These are phyloP conservation scores for Leishmania gerbilli DNA, from an alignment of 208 protist species.

Conservation along the genomic window DNA sequence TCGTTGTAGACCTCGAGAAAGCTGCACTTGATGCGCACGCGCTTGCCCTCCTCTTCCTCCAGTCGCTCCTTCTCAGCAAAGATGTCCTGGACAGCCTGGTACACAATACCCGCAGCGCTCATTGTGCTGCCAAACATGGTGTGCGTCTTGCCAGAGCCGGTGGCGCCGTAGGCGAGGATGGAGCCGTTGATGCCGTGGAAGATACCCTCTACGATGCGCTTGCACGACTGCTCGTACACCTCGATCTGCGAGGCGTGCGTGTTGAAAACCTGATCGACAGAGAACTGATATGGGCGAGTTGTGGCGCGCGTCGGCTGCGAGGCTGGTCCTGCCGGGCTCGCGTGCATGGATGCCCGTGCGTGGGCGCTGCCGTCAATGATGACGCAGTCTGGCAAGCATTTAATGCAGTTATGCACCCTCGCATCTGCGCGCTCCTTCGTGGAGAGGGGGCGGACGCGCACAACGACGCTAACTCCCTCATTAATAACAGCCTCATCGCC, in stretches of 20 bases:
- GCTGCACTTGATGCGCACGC: slow-evolving; percentile 59
- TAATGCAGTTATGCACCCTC: slow-evolving; percentile 55
- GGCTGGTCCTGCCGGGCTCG: not conserved
- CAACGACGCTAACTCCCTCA: slow-evolving; percentile 59
- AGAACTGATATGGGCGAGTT: slow-evolving; percentile 62
- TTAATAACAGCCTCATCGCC: not conserved
- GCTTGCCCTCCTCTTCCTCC: slow-evolving; percentile 55
- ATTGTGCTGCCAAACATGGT: slow-evolving; percentile 90
- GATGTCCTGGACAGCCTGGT: slow-evolving; percentile 81
- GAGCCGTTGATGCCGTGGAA: slow-evolving; percentile 87
- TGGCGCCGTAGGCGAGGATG: slow-evolving; percentile 89
- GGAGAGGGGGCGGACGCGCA: slow-evolving; percentile 74
- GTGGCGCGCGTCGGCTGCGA: slow-evolving; percentile 17
- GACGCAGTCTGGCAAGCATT: slow-evolving; percentile 66
- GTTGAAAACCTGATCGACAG: slow-evolving; percentile 71
- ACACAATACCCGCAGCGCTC: slow-evolving; percentile 78
- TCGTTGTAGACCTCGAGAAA: slow-evolving; percentile 93
- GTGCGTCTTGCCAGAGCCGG: slow-evolving; percentile 89
- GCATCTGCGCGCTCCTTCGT: slow-evolving; percentile 70
- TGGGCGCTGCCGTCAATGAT: slow-evolving; percentile 45
- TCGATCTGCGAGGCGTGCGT: slow-evolving; percentile 70
- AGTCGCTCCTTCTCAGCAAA: slow-evolving; percentile 68
- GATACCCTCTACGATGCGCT: slow-evolving; percentile 57
- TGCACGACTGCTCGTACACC: slow-evolving; percentile 71
- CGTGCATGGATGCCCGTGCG: not conserved